phyloP scores from a whole-genome alignment of 2,329 filamentous ascomycete genomes.

The Tolypocladium sp. region DNA sequence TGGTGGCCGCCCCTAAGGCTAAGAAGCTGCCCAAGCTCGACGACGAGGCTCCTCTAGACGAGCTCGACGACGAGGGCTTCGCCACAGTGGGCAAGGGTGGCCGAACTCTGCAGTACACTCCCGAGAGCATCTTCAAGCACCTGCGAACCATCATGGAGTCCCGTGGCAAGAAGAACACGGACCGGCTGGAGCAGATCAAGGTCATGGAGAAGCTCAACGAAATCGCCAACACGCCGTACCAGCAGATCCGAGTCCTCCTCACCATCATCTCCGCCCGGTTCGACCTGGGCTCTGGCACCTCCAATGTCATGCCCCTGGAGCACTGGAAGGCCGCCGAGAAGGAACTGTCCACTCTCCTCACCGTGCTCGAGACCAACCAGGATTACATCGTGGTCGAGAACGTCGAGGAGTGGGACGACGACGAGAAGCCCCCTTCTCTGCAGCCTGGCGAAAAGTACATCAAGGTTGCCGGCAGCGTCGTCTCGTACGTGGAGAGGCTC shows the following conservation, averaged over 20 bases:
- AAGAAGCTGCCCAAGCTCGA: constrained; percentile 28
- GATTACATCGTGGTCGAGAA: constrained; percentile 82
- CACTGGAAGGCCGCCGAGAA: constrained; percentile 94
- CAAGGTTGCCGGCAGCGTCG: constrained; percentile 86
- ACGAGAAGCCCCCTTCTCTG: constrained; percentile 80
- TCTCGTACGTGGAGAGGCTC: constrained; percentile 88
- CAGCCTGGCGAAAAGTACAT: constrained; percentile 69
- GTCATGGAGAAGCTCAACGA: constrained; percentile 95
- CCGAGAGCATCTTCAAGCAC: constrained; percentile 97
- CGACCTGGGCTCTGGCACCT: constrained; percentile 72
- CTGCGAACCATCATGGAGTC: constrained; percentile 88
- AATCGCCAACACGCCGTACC: constrained; percentile 84
- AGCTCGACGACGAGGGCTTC: constrained; percentile 79
- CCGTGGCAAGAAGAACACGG: constrained; percentile 97
- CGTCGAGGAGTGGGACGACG: constrained; percentile 98
- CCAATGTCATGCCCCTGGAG: constrained; percentile 81
- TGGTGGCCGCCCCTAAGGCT: constrained; percentile 39
- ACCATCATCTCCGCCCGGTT: constrained; percentile 91
- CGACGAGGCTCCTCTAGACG: constrained; percentile 37
- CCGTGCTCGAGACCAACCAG: constrained; percentile 68
- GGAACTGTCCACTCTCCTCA: constrained; percentile 70
- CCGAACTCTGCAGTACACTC: constrained; percentile 82
- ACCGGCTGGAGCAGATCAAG: constrained; percentile 87
- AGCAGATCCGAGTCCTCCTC: constrained; percentile 84
- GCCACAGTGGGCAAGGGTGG: constrained; percentile 82